Evolutionary conservation across 495 filamentous ascomycete species (phyloP).

Genomic region (Neurospora sp.): DNA sequence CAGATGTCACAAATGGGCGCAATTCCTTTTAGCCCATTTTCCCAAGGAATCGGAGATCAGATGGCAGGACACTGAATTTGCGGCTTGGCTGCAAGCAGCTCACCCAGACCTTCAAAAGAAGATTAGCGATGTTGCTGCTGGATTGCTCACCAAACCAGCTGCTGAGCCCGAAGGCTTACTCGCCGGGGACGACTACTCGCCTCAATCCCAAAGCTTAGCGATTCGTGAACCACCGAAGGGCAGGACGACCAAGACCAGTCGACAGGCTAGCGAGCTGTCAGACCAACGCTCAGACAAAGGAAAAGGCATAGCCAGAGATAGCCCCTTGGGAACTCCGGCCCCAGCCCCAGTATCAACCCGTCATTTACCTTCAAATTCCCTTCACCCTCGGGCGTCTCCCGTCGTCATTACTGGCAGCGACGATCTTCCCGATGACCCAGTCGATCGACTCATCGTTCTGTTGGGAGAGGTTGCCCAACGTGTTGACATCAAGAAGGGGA

Average conservation of each 20-base stretch:
- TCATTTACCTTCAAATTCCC: background rate
- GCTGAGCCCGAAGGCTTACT: background rate
- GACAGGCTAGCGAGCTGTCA: conserved; percentile 2
- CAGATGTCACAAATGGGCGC: conserved; percentile 24
- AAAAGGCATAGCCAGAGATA: conserved; percentile 3
- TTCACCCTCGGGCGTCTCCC: background rate
- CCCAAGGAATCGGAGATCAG: conserved; percentile 19
- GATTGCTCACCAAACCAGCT: background rate
- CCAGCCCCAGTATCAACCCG: background rate
- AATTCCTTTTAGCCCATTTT: conserved; percentile 35
- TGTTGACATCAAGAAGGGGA: conserved; percentile 4
- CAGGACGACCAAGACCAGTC: conserved; percentile 6
- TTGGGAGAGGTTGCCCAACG: conserved; percentile 10
- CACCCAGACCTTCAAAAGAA: conserved; percentile 17
- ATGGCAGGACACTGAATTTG: conserved; percentile 28
- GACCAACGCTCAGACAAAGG: background rate
- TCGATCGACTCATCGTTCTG: conserved; percentile 6
- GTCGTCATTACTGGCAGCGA: background rate
- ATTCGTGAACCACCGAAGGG: background rate
- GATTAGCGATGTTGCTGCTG: conserved; percentile 5
- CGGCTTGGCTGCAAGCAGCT: conserved; percentile 21
- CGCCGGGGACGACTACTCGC: background rate
- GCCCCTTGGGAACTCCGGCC: background rate
- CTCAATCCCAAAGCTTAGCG: background rate
- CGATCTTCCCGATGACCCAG: background rate